Percentiles rank a stretch among this genome's conserved stretches.
phyloP scores from a whole-genome alignment of 2,329 filamentous ascomycete species.

The Talaromyces sp. region DNA sequence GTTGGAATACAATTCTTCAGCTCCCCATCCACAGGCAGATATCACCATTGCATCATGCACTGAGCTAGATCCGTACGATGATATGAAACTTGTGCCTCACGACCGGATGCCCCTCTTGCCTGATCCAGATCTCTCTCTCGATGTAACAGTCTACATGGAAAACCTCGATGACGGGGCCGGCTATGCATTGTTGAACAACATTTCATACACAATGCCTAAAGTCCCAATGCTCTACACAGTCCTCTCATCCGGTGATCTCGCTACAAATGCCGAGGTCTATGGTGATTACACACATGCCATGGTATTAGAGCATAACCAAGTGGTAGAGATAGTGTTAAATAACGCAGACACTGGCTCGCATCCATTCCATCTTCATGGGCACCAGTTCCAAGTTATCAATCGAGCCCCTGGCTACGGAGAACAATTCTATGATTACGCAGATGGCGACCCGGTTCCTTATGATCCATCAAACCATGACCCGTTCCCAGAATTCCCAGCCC shows the following conservation, averaged over 20 bases:
- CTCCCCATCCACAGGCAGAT: slow-evolving; percentile 27
- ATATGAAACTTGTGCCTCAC: slow-evolving; percentile 69
- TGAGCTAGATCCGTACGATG: slow-evolving; percentile 66
- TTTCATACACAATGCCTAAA: slow-evolving; percentile 28
- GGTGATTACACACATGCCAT: slow-evolving; percentile 64
- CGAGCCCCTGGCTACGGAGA: neutral
- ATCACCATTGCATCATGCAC: slow-evolving; percentile 32
- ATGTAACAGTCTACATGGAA: slow-evolving; percentile 68
- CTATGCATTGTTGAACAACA: slow-evolving; percentile 43
- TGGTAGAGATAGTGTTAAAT: slow-evolving; percentile 49
- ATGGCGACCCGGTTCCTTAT: slow-evolving; percentile 7
- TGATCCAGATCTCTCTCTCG: slow-evolving; percentile 58
- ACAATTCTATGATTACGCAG: slow-evolving; percentile 6
- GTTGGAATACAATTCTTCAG: slow-evolving; percentile 67
- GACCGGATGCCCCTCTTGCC: slow-evolving; percentile 66
- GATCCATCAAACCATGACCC: slow-evolving; percentile 4
- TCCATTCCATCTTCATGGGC: slow-evolving; percentile 57
- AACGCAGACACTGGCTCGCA: slow-evolving; percentile 48
- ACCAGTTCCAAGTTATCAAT: slow-evolving; percentile 36
- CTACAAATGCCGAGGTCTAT: slow-evolving; percentile 63
- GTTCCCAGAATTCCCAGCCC: slow-evolving; percentile 10
- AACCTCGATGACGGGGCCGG: slow-evolving; percentile 68
- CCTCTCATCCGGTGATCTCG: slow-evolving; percentile 45
- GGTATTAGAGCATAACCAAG: slow-evolving; percentile 41
- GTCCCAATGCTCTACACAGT: slow-evolving; percentile 32